phyloP scores from a whole-genome alignment of 768 basidiomycete genomes.

The Boletus pseudo-olivaceus region DNA sequence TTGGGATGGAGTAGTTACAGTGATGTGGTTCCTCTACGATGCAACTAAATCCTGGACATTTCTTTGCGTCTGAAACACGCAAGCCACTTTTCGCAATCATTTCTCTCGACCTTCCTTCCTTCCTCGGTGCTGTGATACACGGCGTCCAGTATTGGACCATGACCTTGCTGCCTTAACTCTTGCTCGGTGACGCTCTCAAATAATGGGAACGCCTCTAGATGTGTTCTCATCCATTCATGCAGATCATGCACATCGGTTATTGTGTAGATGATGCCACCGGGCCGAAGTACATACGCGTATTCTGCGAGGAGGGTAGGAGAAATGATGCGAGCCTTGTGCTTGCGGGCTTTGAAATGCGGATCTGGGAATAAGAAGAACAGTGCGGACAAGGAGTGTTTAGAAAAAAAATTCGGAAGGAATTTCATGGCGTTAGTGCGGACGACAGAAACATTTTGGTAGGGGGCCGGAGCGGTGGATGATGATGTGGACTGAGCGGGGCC shows the following conservation, averaged over 20 bases:
- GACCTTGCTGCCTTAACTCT: constrained; percentile 69
- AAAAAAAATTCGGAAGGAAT: constrained; percentile 94
- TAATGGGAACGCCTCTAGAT: constrained; percentile 83
- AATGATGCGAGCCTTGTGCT: constrained; percentile 98
- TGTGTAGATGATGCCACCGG: constrained; percentile 96
- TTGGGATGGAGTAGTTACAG: constrained; percentile 38
- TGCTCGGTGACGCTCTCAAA: constrained; percentile 80
- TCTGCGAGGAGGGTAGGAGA: constrained; percentile 97
- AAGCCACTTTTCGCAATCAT: constrained; percentile 86
- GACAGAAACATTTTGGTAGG: constrained; percentile 87
- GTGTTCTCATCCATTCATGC: constrained; percentile 91
- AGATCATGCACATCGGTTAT: constrained; percentile 96
- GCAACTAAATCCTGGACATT: constrained; percentile 9
- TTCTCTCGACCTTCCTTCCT: constrained; percentile 94
- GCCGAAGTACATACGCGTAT: constrained; percentile 89
- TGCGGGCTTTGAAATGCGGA: constrained; percentile 96
- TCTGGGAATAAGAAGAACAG: constrained; percentile 99
- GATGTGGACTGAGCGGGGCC: constrained; percentile 12
- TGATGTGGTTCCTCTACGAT: constrained; percentile 15
- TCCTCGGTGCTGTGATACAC: constrained; percentile 90
- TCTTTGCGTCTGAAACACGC: constrained; percentile 79
- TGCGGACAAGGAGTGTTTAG: constrained; percentile 84
- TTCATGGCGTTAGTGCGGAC: constrained; percentile 98
- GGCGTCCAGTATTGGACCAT: constrained; percentile 75
- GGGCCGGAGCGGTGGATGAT: constrained; percentile 33